Evolutionary conservation across 768 basidiomycete genomes (phyloP).

Genomic region (Imleria badia): DNA sequence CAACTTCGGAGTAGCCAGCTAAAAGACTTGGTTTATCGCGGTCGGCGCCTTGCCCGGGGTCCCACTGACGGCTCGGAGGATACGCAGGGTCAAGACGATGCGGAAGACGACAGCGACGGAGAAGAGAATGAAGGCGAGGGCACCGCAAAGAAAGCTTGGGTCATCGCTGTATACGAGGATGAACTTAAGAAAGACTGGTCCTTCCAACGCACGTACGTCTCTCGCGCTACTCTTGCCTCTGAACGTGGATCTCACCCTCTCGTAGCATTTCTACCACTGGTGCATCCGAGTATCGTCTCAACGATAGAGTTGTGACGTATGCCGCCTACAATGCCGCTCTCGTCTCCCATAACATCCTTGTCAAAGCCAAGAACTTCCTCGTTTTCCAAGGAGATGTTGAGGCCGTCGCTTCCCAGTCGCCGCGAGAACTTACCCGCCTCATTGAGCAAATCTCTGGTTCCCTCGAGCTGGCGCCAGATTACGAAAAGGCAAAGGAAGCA

Average conservation of each 20-base stretch:
- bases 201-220: constrained; percentile 87
- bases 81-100: constrained; percentile 44
- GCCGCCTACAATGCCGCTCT: constrained; percentile 87
- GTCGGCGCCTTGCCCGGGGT: constrained; percentile 62
- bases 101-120: constrained; percentile 48
- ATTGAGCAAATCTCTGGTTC: constrained; percentile 97
- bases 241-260: not conserved
- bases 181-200: constrained; percentile 75
- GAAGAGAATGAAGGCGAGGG: constrained; percentile 65
- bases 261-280: constrained; percentile 83
- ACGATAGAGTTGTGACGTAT: constrained; percentile 79
- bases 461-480: constrained; percentile 82
- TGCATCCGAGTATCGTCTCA: constrained; percentile 88
- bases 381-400: constrained; percentile 99
- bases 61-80: constrained; percentile 44
- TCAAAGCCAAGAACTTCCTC: constrained; percentile 98
- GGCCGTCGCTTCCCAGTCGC: constrained; percentile 92
- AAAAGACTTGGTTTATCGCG: constrained; percentile 95
- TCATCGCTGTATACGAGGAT: constrained; percentile 88
- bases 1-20: constrained; percentile 92
- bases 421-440: constrained; percentile 83
- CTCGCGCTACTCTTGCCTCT: not conserved
- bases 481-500: constrained; percentile 83
- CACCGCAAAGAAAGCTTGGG: constrained; percentile 92
- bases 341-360: constrained; percentile 88